Conservation (phyloP, 352 stramenopile species). For the Globisporangium lucens region DNA sequence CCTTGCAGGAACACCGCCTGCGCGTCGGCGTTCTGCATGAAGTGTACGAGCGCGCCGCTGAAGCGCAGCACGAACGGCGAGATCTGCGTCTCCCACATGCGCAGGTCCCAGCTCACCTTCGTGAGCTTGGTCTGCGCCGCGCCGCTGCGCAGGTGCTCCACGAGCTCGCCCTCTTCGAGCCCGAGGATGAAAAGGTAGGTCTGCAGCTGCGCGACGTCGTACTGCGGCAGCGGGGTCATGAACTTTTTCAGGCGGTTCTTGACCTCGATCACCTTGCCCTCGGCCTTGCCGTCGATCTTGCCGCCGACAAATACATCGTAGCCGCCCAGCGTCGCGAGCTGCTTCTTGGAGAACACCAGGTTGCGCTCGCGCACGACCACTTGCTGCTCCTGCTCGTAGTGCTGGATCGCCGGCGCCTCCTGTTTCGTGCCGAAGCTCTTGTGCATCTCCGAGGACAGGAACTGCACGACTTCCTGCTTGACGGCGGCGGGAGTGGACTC, state of each 20-base stretch:
- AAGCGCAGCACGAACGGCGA: slow-evolving; percentile 67
- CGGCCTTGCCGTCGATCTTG: slow-evolving; percentile 75
- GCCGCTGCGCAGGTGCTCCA: slow-evolving; percentile 69
- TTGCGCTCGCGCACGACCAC: slow-evolving; percentile 69
- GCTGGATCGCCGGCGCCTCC: slow-evolving; percentile 59
- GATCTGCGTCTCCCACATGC: slow-evolving; percentile 69
- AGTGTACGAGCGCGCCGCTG: slow-evolving; percentile 60
- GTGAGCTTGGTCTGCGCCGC: slow-evolving; percentile 65
- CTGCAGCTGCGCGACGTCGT: slow-evolving; percentile 81
- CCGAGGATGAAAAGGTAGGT: slow-evolving; percentile 84
- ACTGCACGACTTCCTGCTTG: slow-evolving; percentile 69
- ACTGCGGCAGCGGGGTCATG: slow-evolving; percentile 67
- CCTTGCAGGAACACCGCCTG: slow-evolving; percentile 52
- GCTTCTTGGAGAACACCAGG: slow-evolving; percentile 71
- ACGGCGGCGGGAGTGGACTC: slow-evolving; percentile 37
- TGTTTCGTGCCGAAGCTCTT: slow-evolving; percentile 68
- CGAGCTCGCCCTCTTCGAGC: slow-evolving; percentile 62
- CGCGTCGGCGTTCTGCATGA: slow-evolving; percentile 61
- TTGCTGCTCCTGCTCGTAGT: slow-evolving; percentile 62
- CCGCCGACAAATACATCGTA: slow-evolving; percentile 74
- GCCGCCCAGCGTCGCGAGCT: slow-evolving; percentile 39
- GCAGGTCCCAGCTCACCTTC: slow-evolving; percentile 56
- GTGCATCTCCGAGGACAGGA: slow-evolving; percentile 76
- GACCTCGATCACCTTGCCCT: slow-evolving; percentile 81
- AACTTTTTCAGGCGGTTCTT: slow-evolving; percentile 81